Base-by-base conservation (phyloP, 805 yeast species). In the Sugiyamaella marilandica region DNA sequence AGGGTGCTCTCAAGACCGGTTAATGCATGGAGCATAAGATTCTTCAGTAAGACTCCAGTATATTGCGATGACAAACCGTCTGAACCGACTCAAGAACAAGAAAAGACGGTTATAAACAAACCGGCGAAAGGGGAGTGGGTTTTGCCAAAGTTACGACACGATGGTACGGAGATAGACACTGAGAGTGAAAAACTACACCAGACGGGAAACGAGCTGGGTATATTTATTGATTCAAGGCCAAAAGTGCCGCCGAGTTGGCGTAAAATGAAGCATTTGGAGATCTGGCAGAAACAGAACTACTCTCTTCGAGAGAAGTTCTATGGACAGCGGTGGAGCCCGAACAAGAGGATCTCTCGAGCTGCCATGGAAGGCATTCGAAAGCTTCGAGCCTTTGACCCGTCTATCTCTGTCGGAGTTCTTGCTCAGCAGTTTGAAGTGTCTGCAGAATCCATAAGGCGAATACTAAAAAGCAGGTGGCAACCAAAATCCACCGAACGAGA, bases 371-470 rank as follows among this genome's bases (percentile, higher is more conserved):
- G 81, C 51, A 74, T 91, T 2, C 70, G 86, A 51, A 65, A 72
- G 3, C 60, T 89, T 45, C 85, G 81, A 59, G 68, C 67, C 11
- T 52, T 61, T 51, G 67, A 73, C 56, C 96, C 97, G 0, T 74
- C 78, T n/a, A 57, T 86, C 49, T 79, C 77, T 2, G 76, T 84
- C 1, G 70, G 71, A 2, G 84, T 81, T 41, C 65, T 91, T 5
- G 84, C 89, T 0, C 72, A 77, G 32, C 77, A 77, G 62, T 90
- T 85, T 68, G 72, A 77, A 47, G 76, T 88, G 4, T 85, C 94
- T 0, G 92, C 95, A 0, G 95, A 90, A 59, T 87, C 91, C 0
- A 78, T 90, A 1, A 73, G 96, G 54, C 77, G 96, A 57, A 88
- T 91, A 16, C 65, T 91, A 58, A 83, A 81, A 64, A 83, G 92